Evolutionary conservation across 129 eudicot genomes (phyloP).

Genomic region (Tagetes patula): DNA sequence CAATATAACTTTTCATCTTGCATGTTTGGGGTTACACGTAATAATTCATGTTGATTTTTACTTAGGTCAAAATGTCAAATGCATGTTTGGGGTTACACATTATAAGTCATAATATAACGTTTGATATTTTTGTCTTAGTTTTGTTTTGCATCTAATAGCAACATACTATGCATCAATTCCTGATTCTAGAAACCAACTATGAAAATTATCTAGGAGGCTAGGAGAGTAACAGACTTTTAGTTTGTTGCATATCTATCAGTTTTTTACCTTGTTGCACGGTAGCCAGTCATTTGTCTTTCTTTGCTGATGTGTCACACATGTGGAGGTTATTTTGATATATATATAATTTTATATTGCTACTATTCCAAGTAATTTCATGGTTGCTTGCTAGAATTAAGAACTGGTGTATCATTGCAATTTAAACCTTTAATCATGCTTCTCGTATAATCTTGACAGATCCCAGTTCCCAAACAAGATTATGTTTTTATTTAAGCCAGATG

Average conservation of each 20-base stretch:
- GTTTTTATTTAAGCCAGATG: not conserved
- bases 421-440: not conserved
- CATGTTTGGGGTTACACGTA: not conserved
- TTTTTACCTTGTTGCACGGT: not conserved
- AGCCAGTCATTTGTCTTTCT: not conserved
- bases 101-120: not conserved
- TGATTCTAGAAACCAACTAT: conserved; percentile 2
- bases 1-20: conserved; percentile 11
- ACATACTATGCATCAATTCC: not conserved
- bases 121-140: not conserved
- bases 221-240: not conserved
- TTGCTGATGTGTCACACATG: not conserved
- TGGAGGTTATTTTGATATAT: not conserved
- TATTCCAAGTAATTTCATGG: not conserved
- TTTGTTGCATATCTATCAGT: not conserved
- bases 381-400: not conserved
- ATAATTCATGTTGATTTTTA: not conserved
- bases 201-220: not conserved
- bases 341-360: not conserved
- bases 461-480: not conserved
- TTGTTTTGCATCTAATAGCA: not conserved
- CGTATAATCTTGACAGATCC: not conserved
- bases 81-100: not conserved
- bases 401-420: not conserved
- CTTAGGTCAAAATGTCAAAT: not conserved